Evolutionary conservation across 352 stramenopile genomes (phyloP).

Genomic region (Pythium graminicola): DNA sequence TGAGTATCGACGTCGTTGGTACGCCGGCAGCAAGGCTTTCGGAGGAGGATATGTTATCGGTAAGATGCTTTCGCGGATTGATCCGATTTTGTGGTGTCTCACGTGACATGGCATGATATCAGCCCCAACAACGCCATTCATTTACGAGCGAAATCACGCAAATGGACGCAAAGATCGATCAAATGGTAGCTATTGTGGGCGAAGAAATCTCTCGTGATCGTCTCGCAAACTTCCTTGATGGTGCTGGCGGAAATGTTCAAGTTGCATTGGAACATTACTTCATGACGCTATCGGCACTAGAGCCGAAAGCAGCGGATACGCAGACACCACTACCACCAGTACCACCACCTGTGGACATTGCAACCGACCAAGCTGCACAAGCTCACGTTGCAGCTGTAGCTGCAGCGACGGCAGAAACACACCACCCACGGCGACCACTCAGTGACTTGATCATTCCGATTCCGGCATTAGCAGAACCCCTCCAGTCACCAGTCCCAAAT

Average conservation of each 20-base stretch:
- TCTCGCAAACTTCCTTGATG: conserved; percentile 70
- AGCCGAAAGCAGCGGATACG: conserved; percentile 13
- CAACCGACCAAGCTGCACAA: background rate
- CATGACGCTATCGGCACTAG: conserved; percentile 60
- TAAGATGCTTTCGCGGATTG: background rate
- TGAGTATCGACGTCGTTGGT: conserved; percentile 64
- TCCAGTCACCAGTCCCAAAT: conserved; percentile 15
- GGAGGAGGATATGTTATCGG: conserved; percentile 19
- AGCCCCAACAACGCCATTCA: conserved; percentile 28
- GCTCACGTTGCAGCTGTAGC: conserved; percentile 17
- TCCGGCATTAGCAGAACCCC: conserved; percentile 31
- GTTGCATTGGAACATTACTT: conserved; percentile 87
- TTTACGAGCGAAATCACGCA: conserved; percentile 65
- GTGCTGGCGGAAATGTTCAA: conserved; percentile 73
- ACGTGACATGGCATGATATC: background rate
- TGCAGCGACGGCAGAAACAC: conserved; percentile 27
- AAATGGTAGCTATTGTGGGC: conserved; percentile 78
- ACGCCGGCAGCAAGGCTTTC: conserved; percentile 21
- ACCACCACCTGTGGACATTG: background rate
- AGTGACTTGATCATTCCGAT: conserved; percentile 71
- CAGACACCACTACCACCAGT: background rate
- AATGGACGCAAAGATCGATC: conserved; percentile 73
- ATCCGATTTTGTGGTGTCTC: background rate
- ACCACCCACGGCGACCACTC: conserved; percentile 39
- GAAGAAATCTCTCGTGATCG: conserved; percentile 61